Evolutionary conservation across 768 basidiomycete genomes (phyloP).

Genomic region (Rhodotorula diobovata): DNA sequence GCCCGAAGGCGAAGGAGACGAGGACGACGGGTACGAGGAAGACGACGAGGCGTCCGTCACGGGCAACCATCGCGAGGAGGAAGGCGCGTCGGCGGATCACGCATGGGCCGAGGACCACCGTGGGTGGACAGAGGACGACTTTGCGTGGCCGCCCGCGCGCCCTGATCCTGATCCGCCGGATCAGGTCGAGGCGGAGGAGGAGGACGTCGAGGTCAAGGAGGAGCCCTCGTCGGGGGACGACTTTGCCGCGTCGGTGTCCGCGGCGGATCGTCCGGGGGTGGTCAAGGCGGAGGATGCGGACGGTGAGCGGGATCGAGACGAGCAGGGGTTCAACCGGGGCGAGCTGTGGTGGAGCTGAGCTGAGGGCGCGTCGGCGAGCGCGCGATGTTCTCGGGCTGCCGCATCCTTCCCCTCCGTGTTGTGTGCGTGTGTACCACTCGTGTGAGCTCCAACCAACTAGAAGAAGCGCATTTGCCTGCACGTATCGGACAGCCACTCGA

Average conservation of each 20-base stretch:
- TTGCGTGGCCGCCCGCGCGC: background rate
- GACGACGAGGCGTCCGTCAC: constrained; percentile 1
- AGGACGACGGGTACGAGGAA: background rate
- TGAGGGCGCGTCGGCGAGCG: background rate
- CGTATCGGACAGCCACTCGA: no score
- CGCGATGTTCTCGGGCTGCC: background rate
- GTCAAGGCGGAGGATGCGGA: constrained; percentile 3
- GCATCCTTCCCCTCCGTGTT: no score
- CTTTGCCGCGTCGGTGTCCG: no score
- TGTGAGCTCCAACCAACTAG: no score
- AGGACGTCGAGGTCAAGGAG: background rate
- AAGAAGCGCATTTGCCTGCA: no score
- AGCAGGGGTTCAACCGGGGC: background rate
- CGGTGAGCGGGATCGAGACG: background rate
- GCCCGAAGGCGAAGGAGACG: background rate
- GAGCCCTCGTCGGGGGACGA: background rate
- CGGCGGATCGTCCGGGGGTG: background rate
- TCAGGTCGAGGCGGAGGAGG: background rate
- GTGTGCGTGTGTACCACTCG: no score
- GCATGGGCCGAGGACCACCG: constrained; percentile 1
- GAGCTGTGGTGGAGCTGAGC: background rate
- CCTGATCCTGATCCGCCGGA: background rate
- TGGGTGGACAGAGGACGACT: background rate
- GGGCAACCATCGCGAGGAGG: background rate
- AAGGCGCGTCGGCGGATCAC: background rate